Evolutionary conservation across 2,329 filamentous ascomycete genomes (phyloP), one percentile per base, ranked within the genome.

Genomic region (Magnaporthiopsis rhizophila): DNA sequence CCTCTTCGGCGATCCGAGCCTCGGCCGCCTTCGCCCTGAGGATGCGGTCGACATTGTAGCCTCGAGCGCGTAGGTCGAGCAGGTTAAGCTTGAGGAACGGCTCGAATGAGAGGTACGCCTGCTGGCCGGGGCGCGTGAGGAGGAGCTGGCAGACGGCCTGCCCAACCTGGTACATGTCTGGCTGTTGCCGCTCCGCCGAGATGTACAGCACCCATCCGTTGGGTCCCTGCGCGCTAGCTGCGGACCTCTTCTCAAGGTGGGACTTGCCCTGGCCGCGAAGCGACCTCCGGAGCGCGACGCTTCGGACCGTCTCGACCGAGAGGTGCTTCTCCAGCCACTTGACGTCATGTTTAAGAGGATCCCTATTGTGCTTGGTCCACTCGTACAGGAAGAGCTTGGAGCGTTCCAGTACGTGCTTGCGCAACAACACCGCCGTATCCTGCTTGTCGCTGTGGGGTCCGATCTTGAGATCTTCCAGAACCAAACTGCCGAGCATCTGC

Each of bases 31-130:
- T 96, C 64, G 89, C 89, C 53, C 91, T 86, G 28, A 99, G 81
- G 67, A 99, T 98, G 62, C 95, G 89, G 72, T 97, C 92, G 56
- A 99, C 95, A 69, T 99, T 98, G 80, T 97, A 98, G 1, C 95
- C 95, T 68, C 95, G 91, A 66, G 88, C 87, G 70, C 91, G 88
- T 57, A 99, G 79, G 62, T 93, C 88, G 60, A 90, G 84, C 30
- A 99, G 81, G 69, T 94, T 91, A 11, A 95, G 87, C 65, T 90
- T 94, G 53, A 99, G 79, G 67, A 99, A 89, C 63, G 92, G 93
- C 76, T 98, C 95, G 64, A 99, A 86, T 64, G 95, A 94, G 64
- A 97, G 84, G 64, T 91, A 92, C 2, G 94, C 92, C 72, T 96
- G 90, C 71, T 96, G 90, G 68, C 91, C 94, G 9, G 94, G 92